Conservation (phyloP, 768 basidiomycete genomes). For the Russula compacta region DNA sequence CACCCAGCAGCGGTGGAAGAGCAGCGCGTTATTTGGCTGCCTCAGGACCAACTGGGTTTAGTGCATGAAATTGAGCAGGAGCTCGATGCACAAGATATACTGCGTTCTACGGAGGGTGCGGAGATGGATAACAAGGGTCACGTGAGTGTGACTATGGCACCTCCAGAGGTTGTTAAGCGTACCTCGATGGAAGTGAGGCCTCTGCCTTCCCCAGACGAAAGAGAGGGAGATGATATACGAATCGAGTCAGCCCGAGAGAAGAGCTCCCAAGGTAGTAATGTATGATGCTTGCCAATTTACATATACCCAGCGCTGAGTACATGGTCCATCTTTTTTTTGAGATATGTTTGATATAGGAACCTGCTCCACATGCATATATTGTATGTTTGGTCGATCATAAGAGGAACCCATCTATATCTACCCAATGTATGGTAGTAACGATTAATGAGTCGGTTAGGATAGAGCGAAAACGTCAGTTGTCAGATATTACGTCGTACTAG, state of each 20-base stretch:
- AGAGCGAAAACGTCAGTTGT: too few relatives aligned
- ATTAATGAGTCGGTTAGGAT: neutral
- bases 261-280: neutral
- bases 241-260: neutral
- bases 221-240: neutral
- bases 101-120: constrained; percentile 41
- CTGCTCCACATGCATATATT: neutral
- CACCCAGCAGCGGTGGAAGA: constrained; percentile 75
- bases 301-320: neutral
- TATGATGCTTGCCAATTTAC: neutral
- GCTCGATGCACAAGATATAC: constrained; percentile 43
- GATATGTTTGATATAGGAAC: neutral
- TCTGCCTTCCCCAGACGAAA: neutral
- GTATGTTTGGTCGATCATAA: neutral
- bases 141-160: constrained; percentile 40
- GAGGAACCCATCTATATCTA: too few relatives aligned
- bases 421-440: neutral
- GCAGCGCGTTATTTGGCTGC: constrained; percentile 80
- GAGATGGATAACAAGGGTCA: constrained; percentile 54
- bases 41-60: constrained; percentile 59
- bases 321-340: neutral
- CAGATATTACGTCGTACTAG: too few relatives aligned
- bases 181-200: neutral
- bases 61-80: constrained; percentile 52
- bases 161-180: constrained; percentile 28